Conservation (phyloP, 1,284 basidiomycete species). For the Ustilago cynodontis region DNA sequence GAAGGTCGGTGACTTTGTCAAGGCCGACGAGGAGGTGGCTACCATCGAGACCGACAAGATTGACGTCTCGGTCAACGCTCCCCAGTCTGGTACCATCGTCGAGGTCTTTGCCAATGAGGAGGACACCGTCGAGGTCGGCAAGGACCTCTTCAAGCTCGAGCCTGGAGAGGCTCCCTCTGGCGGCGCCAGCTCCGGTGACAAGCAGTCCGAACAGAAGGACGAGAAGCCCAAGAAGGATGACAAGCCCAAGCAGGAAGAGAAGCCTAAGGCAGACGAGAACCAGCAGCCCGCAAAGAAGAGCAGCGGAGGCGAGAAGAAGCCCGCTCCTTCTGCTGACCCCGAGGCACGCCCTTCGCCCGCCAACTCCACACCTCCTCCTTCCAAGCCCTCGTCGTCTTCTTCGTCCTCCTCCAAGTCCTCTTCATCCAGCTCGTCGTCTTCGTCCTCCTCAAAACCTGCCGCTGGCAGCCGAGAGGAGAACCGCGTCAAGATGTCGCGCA, state of each 20-base stretch:
- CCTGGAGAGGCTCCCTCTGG: slow-evolving; percentile 77
- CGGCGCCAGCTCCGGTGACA: slow-evolving; percentile 71
- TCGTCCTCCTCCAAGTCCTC: slow-evolving; percentile 25
- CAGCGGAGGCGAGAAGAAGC: slow-evolving; percentile 70
- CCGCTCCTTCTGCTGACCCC: slow-evolving; percentile 35
- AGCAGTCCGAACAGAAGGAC: slow-evolving; percentile 70
- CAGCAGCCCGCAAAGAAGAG: slow-evolving; percentile 68
- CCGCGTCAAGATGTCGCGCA: slow-evolving; percentile 76
- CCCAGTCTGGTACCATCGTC: slow-evolving; percentile 86
- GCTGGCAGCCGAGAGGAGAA: slow-evolving; percentile 80
- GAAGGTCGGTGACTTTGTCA: slow-evolving; percentile 90
- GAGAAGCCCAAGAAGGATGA: slow-evolving; percentile 70
- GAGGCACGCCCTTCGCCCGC: slow-evolving; percentile 33
- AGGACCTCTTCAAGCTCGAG: slow-evolving; percentile 93
- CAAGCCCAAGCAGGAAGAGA: slow-evolving; percentile 70
- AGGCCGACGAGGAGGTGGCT: slow-evolving; percentile 93
- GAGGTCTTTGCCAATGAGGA: slow-evolving; percentile 91
- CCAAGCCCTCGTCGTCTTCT: slow-evolving; percentile 35
- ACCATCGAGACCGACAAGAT: slow-evolving; percentile 99
- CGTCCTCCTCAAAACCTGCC: slow-evolving; percentile 46
- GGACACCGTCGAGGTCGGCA: slow-evolving; percentile 92
- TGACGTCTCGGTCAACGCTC: slow-evolving; percentile 96
- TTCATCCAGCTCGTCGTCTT: slow-evolving; percentile 16
- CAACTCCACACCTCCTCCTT: slow-evolving; percentile 26
- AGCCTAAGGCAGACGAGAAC: slow-evolving; percentile 64